Evolutionary conservation across 352 stramenopile species (phyloP).

Genomic region (Phytophthora citrophthora): DNA sequence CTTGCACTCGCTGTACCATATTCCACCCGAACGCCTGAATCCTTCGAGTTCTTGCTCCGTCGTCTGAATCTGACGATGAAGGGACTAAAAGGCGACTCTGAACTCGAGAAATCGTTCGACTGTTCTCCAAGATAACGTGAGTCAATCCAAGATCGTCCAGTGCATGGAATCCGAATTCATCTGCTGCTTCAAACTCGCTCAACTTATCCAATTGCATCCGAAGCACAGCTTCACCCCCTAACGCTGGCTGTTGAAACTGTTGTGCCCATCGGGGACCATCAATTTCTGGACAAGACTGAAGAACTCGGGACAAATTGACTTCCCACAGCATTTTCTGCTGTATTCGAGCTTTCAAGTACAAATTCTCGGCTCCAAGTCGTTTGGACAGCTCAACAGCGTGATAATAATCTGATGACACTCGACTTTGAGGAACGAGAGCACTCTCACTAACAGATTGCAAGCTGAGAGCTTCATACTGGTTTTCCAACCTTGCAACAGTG

Average conservation of each 20-base stretch:
- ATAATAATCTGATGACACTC: conserved; percentile 14
- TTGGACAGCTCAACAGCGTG: conserved; percentile 33
- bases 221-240: conserved; percentile 13
- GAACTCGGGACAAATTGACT: conserved; percentile 33
- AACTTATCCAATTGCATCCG: conserved; percentile 22
- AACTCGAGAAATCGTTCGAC: conserved; percentile 28
- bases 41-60: conserved; percentile 12
- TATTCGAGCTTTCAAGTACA: conserved; percentile 45
- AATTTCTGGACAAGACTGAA: conserved; percentile 27
- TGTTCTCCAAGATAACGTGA: conserved; percentile 40
- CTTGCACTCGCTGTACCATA: conserved; percentile 38
- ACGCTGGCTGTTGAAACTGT: conserved; percentile 23
- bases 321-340: conserved; percentile 46
- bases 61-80: conserved; percentile 25
- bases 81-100: conserved; percentile 28
- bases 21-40: conserved; percentile 46
- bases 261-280: conserved; percentile 23
- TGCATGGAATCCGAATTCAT: conserved; percentile 42
- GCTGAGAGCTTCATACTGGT: conserved; percentile 40
- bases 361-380: conserved; percentile 49
- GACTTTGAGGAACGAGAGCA: background rate
- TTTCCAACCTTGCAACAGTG: conserved; percentile 40
- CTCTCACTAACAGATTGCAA: conserved; percentile 7
- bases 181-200: conserved; percentile 28
- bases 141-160: conserved; percentile 40